phyloP scores from a whole-genome alignment of 179 eudicot species.

The Silene vulgaris region DNA sequence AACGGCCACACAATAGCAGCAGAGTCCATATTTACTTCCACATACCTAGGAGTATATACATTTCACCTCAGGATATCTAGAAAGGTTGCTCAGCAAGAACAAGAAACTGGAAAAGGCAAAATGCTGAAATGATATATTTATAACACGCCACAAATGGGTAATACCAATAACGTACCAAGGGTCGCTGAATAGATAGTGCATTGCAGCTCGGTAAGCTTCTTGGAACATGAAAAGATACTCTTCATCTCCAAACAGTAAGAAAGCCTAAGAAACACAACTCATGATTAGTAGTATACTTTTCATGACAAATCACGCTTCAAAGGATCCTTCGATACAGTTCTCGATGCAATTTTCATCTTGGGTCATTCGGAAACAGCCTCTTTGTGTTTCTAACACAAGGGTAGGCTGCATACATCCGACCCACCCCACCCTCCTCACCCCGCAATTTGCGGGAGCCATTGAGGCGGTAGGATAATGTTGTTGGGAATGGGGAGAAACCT shows the following conservation, averaged over 20 bases:
- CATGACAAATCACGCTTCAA: neutral
- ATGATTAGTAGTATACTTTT: neutral
- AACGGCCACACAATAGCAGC: conserved; percentile 98
- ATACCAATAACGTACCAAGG: conserved; percentile 60
- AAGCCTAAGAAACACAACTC: conserved; percentile 47
- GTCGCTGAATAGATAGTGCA: conserved; percentile 78
- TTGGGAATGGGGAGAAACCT: too few relatives aligned
- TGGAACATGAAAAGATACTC: conserved; percentile 92
- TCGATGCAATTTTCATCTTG: too few relatives aligned
- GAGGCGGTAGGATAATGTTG: too few relatives aligned
- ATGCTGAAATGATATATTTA: neutral
- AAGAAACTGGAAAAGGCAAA: conserved; percentile 11
- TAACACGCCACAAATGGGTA: conserved; percentile 18
- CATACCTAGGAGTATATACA: conserved; percentile 57
- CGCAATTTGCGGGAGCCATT: too few relatives aligned
- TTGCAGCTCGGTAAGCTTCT: conserved; percentile 95
- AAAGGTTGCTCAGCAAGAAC: conserved; percentile 14
- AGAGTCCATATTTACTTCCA: conserved; percentile 98
- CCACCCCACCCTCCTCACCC: too few relatives aligned
- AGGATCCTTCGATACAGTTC: neutral
- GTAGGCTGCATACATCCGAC: too few relatives aligned
- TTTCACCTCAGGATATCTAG: conserved; percentile 6
- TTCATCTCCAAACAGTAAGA: conserved; percentile 85
- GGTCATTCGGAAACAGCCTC: too few relatives aligned
- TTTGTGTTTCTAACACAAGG: too few relatives aligned